phyloP scores from a whole-genome alignment of 352 stramenopile genomes.

The Phytophthora cajani region DNA sequence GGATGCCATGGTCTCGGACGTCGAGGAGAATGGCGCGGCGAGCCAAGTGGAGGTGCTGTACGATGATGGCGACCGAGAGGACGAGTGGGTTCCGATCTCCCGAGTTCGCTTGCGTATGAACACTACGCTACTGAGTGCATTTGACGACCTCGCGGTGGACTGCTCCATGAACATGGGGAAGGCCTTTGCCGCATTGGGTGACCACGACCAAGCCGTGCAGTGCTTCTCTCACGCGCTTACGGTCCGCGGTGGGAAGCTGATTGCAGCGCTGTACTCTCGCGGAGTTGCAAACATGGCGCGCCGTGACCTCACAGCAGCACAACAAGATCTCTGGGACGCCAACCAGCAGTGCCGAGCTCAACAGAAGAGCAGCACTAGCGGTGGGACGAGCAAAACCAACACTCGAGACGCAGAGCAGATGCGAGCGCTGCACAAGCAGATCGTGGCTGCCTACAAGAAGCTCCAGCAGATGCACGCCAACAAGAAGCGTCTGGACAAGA shows the following conservation, averaged over 20 bases:
- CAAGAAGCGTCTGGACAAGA: constrained; percentile 86
- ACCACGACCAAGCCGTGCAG: constrained; percentile 63
- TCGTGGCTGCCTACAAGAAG: constrained; percentile 73
- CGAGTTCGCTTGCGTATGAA: constrained; percentile 67
- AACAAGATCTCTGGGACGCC: constrained; percentile 73
- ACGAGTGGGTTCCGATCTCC: constrained; percentile 52
- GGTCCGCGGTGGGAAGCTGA: constrained; percentile 45
- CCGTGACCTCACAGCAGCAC: constrained; percentile 62
- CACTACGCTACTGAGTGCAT: constrained; percentile 52
- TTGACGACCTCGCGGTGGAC: constrained; percentile 64
- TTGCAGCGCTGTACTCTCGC: constrained; percentile 75
- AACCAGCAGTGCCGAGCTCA: constrained; percentile 62
- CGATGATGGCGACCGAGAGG: constrained; percentile 56
- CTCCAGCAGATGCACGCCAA: constrained; percentile 72
- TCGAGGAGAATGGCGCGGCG: constrained; percentile 41
- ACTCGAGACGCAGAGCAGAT: constrained; percentile 38
- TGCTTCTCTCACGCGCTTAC: constrained; percentile 66
- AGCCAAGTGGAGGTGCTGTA: constrained; percentile 74
- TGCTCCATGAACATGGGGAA: constrained; percentile 89
- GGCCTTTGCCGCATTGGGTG: constrained; percentile 57
- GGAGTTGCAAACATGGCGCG: constrained; percentile 71
- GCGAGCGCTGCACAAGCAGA: constrained; percentile 51
- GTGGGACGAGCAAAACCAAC: constrained; percentile 49
- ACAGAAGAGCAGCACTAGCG: constrained; percentile 44
- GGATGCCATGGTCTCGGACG: constrained; percentile 72